Evolutionary conservation across 441 rosid species (phyloP).

Genomic region (Pelargonium citronellum): DNA sequence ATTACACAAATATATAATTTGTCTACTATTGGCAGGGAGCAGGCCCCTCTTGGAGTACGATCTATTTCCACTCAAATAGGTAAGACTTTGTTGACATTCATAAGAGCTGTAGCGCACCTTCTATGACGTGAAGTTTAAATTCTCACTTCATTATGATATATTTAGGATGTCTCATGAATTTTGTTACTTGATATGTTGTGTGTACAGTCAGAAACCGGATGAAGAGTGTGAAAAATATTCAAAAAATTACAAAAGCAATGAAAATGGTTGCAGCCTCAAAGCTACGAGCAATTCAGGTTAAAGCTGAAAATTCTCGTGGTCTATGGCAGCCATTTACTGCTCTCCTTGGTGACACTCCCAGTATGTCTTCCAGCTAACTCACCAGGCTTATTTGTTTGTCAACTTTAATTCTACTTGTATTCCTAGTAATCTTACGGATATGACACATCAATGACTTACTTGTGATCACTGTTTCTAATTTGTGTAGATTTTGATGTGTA

Average conservation of each 20-base stretch:
- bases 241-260: constrained; percentile 99
- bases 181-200: constrained; percentile 13
- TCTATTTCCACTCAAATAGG: constrained; percentile 85
- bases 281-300: constrained; percentile 69
- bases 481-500: too few species aligned
- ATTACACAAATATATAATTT: constrained; percentile 12
- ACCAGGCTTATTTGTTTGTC: constrained; percentile 13
- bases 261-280: constrained; percentile 99
- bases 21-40: constrained; percentile 49
- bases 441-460: too few species aligned
- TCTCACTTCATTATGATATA: neutral
- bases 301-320: constrained; percentile 92
- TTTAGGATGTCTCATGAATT: neutral
- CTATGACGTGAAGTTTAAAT: neutral
- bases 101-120: neutral
- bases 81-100: constrained; percentile 26
- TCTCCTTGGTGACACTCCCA: constrained; percentile 87
- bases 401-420: neutral
- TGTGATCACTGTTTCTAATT: too few species aligned
- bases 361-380: constrained; percentile 36
- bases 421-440: too few species aligned
- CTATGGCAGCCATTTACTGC: constrained; percentile 95
- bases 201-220: constrained; percentile 82
- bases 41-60: constrained; percentile 61
- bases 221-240: constrained; percentile 97